Conservation (phyloP, 163 green algal genomes). For the Prototheca wickerhamii region DNA sequence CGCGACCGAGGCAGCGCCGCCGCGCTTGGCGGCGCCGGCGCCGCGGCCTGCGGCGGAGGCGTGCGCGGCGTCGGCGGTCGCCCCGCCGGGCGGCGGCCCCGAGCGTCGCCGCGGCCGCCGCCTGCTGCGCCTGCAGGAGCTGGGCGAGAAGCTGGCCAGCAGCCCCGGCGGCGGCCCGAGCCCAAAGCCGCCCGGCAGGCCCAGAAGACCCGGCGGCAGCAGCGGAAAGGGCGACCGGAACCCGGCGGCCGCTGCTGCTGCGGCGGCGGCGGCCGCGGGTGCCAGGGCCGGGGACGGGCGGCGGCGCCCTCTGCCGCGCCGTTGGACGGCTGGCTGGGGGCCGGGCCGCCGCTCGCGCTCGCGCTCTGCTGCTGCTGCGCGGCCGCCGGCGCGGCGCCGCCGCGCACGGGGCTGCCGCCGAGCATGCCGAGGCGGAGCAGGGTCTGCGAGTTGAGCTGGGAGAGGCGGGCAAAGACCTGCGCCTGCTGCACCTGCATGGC, state of each 20-base stretch:
- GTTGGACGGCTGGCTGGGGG: too few relatives aligned
- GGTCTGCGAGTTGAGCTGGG: neutral
- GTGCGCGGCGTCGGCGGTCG: too few relatives aligned
- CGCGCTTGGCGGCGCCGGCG: neutral
- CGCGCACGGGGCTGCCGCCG: neutral
- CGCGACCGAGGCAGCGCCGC: too few relatives aligned
- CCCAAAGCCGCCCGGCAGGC: neutral
- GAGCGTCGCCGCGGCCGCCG: too few relatives aligned
- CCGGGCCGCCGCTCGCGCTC: too few relatives aligned
- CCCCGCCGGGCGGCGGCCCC: too few relatives aligned
- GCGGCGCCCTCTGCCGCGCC: too few relatives aligned
- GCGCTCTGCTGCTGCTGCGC: slow-evolving; percentile 1
- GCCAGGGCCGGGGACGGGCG: too few relatives aligned
- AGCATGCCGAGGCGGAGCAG: neutral
- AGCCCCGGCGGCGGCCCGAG: neutral
- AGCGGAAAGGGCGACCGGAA: neutral
- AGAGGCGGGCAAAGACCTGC: slow-evolving; percentile 2
- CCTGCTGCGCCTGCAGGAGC: too few relatives aligned
- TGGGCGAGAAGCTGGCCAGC: too few relatives aligned
- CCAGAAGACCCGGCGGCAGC: neutral
- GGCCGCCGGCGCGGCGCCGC: neutral
- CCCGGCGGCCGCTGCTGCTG: neutral
- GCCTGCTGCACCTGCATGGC: slow-evolving; percentile 6
- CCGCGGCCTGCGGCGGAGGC: too few relatives aligned
- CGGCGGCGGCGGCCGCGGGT: too few relatives aligned